Conservation (phyloP, 2,329 filamentous ascomycete species). For the Apiospora rasikravindrae region DNA sequence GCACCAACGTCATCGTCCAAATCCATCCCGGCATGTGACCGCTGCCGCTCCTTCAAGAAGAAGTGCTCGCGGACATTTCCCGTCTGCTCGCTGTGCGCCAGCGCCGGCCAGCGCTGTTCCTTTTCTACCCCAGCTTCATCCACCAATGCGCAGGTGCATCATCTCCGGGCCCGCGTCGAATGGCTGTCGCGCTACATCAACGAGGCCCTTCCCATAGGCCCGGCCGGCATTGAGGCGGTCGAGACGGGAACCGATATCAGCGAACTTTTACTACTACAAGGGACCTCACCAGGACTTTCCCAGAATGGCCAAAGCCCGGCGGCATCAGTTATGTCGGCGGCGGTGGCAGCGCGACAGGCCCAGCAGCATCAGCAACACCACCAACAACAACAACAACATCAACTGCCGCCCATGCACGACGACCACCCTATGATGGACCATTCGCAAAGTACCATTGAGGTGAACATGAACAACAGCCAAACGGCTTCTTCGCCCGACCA, state of each 20-base stretch:
- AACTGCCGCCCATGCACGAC: slow-evolving; percentile 11
- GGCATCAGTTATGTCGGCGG: slow-evolving; percentile 1
- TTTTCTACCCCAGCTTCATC: slow-evolving; percentile 38
- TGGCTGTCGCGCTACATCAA: slow-evolving; percentile 48
- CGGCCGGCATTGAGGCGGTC: slow-evolving; percentile 39
- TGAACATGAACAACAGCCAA: slow-evolving; percentile 20
- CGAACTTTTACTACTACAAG: slow-evolving; percentile 21
- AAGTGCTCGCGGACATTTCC: slow-evolving; percentile 50
- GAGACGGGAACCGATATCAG: slow-evolving; percentile 43
- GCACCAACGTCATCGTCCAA: slow-evolving; percentile 28
- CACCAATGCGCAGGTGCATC: slow-evolving; percentile 42
- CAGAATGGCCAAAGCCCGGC: slow-evolving; percentile 24
- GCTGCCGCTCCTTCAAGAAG: slow-evolving; percentile 52
- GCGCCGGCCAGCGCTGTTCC: slow-evolving; percentile 46
- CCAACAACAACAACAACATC: not conserved
- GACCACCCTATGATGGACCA: slow-evolving; percentile 21
- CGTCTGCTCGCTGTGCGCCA: slow-evolving; percentile 45
- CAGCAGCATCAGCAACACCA: not conserved
- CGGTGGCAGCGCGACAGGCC: slow-evolving; percentile 2
- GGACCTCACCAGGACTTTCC: slow-evolving; percentile 6
- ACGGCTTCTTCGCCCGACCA: slow-evolving; percentile 7
- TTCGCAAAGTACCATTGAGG: slow-evolving; percentile 18
- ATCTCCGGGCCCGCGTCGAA: slow-evolving; percentile 45
- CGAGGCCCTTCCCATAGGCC: slow-evolving; percentile 33
- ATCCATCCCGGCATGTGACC: slow-evolving; percentile 44